Evolutionary conservation across 495 filamentous ascomycete genomes (phyloP), one percentile per base, ranked within the genome.

Genomic region (Neohortaea acidophila): DNA sequence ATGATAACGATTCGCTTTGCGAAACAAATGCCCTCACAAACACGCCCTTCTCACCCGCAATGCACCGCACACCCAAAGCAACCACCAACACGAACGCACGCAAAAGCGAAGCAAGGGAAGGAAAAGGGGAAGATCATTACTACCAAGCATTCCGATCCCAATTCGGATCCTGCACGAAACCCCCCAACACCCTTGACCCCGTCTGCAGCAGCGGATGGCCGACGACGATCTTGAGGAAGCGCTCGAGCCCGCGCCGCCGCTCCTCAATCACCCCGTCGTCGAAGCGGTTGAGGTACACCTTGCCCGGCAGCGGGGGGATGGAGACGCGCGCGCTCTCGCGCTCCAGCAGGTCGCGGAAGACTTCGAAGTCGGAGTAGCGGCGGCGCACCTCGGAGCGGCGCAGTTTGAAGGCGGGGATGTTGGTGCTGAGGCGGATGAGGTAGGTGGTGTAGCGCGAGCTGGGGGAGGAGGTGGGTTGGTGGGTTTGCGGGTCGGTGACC

Each of bases 211-310:
- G 65, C 39, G 89, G 89, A 61, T 97, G 89, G 0, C 89, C 86
- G 0, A 93, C 89, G 3, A 97, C 89, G 48, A 97, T 96, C 73
- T 92, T 84, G 54, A 97, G 59, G 55, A 97, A 97, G 51, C 87
- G 73, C 65, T 97, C 86, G 41, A 97, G 65, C 7, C 89, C 89
- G 50, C 85, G 81, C 31, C 87, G 67, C 20, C 89, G 68, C 57
- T 92, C 84, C 70, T 97, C 91, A 54, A 97, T 97, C 49, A 97
- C 91, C 52, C 94, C 89, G 55, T 97, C 89, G 44, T 81, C 87
- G 64, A 97, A 97, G 12, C 89, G 81, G 59, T 96, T 96, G 19
- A 87, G 94, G 52, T 96, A 93, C 21, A 97, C 89, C 63, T 96
- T 97, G 19, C 89, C 89, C 0, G 89, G 89, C 35, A 97, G 65